Evolutionary conservation across 2,329 filamentous ascomycete genomes (phyloP), one percentile per base, ranked within the genome.

Genomic region (Ceratocystis smalleyi): DNA sequence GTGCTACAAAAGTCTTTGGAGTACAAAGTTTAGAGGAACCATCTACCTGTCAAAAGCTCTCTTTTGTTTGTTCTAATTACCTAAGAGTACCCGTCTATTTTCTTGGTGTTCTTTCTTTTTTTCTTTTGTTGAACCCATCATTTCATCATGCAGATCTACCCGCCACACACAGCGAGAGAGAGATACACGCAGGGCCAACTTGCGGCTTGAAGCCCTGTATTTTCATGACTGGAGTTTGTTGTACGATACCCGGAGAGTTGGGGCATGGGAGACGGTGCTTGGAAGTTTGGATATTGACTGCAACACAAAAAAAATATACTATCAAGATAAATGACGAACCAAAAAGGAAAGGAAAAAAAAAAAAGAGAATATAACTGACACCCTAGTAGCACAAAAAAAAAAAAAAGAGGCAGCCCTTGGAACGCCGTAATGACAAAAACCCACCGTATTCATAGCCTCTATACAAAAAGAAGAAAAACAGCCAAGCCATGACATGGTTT

Each of bases 181-280:
- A 40, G 35, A 40, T 40, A 15, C 47, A 62, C 59, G 12, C 30
- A 27, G 12, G 12, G 15, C 47, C 15, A 19, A 51, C 47, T 24
- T 51, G 47, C 7, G 24, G 47, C 19, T 24, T 51, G 19, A 22
- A 49, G 19, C 43, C n/a, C 17, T n/a, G 47, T 24, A 51, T 27
- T 61, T 35, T 61, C n/a, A 59, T 64, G n/a, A 62, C 45, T 59
- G 47, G n/a, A 19, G 49, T 60, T 35, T 45, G 49, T 49, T 65
- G 49, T 67, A 57, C 54, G 54, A 67, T 67, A 67, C 65, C 67
- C 63, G 35, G 35, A 49, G 17, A 49, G 61, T 64, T 43, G 49
- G 49, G 40, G 35, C 43, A 63, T 12, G 19, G 27, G 57, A 35
- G 40, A 43, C 17, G 43, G 55, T 55, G 22, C 30, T 35, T 64